Evolutionary conservation across 768 basidiomycete genomes (phyloP), one percentile per base, ranked within the genome.

Genomic region (Amanita rubescens): DNA sequence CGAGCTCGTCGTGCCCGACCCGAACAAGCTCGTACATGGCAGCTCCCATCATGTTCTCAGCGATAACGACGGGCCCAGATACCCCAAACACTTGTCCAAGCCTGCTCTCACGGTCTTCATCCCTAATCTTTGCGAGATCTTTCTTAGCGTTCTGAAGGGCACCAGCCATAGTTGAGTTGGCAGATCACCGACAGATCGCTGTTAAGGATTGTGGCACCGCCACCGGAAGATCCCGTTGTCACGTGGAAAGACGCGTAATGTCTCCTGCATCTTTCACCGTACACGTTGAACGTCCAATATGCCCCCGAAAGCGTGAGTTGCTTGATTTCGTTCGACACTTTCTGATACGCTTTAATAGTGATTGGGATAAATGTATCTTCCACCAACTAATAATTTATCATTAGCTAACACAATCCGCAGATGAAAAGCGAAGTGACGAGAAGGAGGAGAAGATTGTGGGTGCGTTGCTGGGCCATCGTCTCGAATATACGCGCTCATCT

Each of bases 11-110:
- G 66, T 99, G 96, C 3, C 96, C 96, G 49, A 98, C 96, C 60
- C 96, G 89, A 53, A 95, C 96, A 58, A 98, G 84, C 70, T 97
- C 92, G 71, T 95, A 91, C 96, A 98, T 93, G 60, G 94, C 95
- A 55, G 87, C 89, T 38, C 93, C 94, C 54, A 78, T 78, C 94
- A 95, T 97, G 73, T 94, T 94, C 77, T 80, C 90, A 57, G 94
- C 94, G 65, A 98, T 85, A 63, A 99, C 95, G 75, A 97, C 95
- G 48, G 96, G 96, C 39, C 96, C 96, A 35, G 96, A 99, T 37
- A 99, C 96, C 57, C 94, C 94, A 67, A 81, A 93, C 7, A 95
- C 93, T 61, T 85, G 81, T 54, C 91, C 94, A 61, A 90, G 91
- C 59, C 78, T 78, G 58, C 85, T 87, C 72, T 96, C 94, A 45